Base-by-base conservation (phyloP, 2,329 filamentous ascomycete species). In the Dactylella cylindrospora region DNA sequence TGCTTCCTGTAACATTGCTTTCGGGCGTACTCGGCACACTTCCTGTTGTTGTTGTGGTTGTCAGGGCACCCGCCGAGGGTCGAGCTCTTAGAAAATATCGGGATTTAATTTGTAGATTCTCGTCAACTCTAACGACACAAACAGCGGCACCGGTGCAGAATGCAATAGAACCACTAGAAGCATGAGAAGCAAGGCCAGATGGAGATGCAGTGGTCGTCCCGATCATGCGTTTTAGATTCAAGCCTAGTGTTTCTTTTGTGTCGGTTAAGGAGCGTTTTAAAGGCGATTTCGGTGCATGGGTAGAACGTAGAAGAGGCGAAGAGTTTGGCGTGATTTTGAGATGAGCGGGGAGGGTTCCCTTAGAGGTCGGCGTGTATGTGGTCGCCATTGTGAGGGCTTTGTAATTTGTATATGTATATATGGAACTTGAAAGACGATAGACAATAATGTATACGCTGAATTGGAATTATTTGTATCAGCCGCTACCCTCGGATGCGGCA, bases 61-160 rank as follows among this genome's bases (percentile, higher is more conserved):
- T 71, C 39, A 60, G 83, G 70, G 88, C 86, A 17, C 84, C 83
- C 8, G 78, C 77, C 7, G 78, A 78, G 8, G 90, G 90, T 25
- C 88, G 82, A 32, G 91, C 93, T 70, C 90, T 83, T 76, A 88
- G 97, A 76, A 97, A 97, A 60, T 89, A 85, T 72, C 97, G 91
- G 1, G 80, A 80, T 69, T 72, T 65, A 46, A 84, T 74, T 59
- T 76, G 73, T 64, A 79, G 70, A 25, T 86, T 78, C 45, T 83
- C 81, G 66, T 88, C 82, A 46, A 96, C 78, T 67, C 87, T 84
- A 5, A 90, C 88, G 13, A 97, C 82, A 0, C 98, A 88, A n/a
- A 89, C 91, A 35, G 91, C 89, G 7, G 90, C 93, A 51, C 93
- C 93, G 6, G 93, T 91, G 65, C 90, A 90, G 72, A 95, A 93